These are phyloP conservation scores for Wickerhamomyces canadensis DNA, from an alignment of 805 yeast genomes.

Conservation along the genomic window DNA sequence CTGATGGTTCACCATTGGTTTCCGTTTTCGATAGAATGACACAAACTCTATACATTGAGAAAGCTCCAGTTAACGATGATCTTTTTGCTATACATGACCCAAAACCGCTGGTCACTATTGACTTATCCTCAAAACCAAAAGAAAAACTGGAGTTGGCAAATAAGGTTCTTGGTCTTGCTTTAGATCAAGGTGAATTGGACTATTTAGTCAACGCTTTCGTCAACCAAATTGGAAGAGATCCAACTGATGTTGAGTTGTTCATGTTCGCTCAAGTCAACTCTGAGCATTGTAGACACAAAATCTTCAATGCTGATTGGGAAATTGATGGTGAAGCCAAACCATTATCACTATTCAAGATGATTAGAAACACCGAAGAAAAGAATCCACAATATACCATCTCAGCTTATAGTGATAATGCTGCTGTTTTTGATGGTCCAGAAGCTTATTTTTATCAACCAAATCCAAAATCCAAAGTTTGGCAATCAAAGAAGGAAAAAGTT, in stretches of 20 bases:
- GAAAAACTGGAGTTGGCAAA: slow-evolving; percentile 72
- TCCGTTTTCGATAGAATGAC: slow-evolving; percentile 94
- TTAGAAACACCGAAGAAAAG: slow-evolving; percentile 82
- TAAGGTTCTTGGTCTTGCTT: slow-evolving; percentile 83
- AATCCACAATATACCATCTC: slow-evolving; percentile 80
- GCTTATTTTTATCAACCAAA: slow-evolving; percentile 81
- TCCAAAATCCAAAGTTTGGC: slow-evolving; percentile 65
- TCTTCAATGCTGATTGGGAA: slow-evolving; percentile 97
- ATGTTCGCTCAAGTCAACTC: slow-evolving; percentile 99
- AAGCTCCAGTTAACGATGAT: slow-evolving; percentile 62
- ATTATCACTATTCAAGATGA: slow-evolving; percentile 83
- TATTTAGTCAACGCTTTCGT: slow-evolving; percentile 82
- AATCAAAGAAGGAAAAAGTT: slow-evolving; percentile 66
- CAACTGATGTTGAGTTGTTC: slow-evolving; percentile 95
- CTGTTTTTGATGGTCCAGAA: slow-evolving; percentile 81
- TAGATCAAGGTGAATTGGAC: slow-evolving; percentile 89
- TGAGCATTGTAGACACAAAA: slow-evolving; percentile 98
- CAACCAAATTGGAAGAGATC: slow-evolving; percentile 71
- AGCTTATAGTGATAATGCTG: slow-evolving; percentile 97
- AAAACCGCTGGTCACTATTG: slow-evolving; percentile 75
- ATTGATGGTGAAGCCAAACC: slow-evolving; percentile 78
- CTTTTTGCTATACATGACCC: slow-evolving; percentile 76
- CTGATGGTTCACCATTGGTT: slow-evolving; percentile 53
- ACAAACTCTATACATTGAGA: slow-evolving; percentile 55
- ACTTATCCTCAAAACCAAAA: slow-evolving; percentile 44